Conservation (phyloP, 2,329 filamentous ascomycete species). For the Aspergillus novofumigatus region DNA sequence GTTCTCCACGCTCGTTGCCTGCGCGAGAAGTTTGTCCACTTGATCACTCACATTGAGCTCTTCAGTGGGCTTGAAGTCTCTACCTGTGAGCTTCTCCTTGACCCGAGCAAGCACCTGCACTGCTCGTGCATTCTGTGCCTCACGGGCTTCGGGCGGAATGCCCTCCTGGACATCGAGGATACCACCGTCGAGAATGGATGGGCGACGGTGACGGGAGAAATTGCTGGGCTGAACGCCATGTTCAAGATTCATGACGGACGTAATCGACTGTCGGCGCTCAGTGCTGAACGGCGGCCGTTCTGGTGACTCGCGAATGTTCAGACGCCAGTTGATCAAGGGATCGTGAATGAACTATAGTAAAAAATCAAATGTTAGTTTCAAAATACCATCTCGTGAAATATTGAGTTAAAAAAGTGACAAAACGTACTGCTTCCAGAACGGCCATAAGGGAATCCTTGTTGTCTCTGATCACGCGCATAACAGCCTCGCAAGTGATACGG, state of each 20-base stretch:
- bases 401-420: background rate
- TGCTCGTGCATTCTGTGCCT: conserved; percentile 89
- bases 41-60: conserved; percentile 83
- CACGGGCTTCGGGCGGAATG: conserved; percentile 47
- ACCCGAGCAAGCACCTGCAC: conserved; percentile 88
- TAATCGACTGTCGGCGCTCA: conserved; percentile 58
- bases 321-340: conserved; percentile 94
- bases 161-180: conserved; percentile 42
- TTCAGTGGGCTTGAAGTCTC: conserved; percentile 81
- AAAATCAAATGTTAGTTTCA: conserved; percentile 18
- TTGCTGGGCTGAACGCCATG: conserved; percentile 59
- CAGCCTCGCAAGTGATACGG: conserved; percentile 95
- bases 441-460: conserved; percentile 99
- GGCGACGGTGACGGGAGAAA: conserved; percentile 61
- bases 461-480: conserved; percentile 92
- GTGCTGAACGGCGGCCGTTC: conserved; percentile 57
- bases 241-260: conserved; percentile 46
- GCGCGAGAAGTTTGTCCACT: conserved; percentile 89
- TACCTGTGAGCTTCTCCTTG: conserved; percentile 89
- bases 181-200: conserved; percentile 63
- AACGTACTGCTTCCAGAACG: conserved; percentile 88
- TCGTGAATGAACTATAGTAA: conserved; percentile 85
- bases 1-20: conserved; percentile 96
- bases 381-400: background rate
- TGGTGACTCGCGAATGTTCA: conserved; percentile 62